Evolutionary conservation across 2,329 filamentous ascomycete genomes (phyloP).

Genomic region (Fusarium falciforme): DNA sequence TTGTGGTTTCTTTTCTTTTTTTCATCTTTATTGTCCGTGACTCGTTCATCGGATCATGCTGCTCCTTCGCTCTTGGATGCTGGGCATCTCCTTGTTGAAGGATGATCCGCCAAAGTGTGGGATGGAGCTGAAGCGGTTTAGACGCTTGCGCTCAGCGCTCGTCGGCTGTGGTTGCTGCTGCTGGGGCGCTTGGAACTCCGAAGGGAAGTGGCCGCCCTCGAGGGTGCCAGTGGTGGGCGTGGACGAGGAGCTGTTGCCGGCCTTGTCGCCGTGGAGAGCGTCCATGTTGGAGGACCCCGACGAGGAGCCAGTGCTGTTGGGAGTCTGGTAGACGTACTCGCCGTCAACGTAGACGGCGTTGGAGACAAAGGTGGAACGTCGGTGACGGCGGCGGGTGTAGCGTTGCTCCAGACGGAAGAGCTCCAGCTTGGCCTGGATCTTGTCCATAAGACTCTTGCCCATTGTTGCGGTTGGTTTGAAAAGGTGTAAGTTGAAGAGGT

Average conservation of each 20-base stretch:
- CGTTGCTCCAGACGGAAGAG: slow-evolving; percentile 95
- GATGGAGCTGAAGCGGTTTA: slow-evolving; percentile 68
- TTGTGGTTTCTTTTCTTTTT: slow-evolving; percentile 22
- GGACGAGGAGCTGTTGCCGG: slow-evolving; percentile 34
- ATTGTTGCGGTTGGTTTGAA: slow-evolving; percentile 48
- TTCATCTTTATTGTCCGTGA: slow-evolving; percentile 21
- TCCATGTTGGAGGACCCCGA: slow-evolving; percentile 55
- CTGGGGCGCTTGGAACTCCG: slow-evolving; percentile 22
- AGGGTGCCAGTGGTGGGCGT: slow-evolving; percentile 42
- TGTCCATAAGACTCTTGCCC: slow-evolving; percentile 66
- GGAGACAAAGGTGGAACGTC: slow-evolving; percentile 88
- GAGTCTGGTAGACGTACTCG: slow-evolving; percentile 87
- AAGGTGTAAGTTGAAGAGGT: not conserved
- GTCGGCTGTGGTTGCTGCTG: slow-evolving; percentile 27
- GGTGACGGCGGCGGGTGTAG: slow-evolving; percentile 88
- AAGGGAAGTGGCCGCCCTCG: slow-evolving; percentile 37
- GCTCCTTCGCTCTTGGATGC: slow-evolving; percentile 55
- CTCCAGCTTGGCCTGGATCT: slow-evolving; percentile 79
- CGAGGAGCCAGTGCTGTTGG: slow-evolving; percentile 68
- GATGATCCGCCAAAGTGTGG: slow-evolving; percentile 61
- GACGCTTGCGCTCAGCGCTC: slow-evolving; percentile 57
- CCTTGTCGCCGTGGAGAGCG: slow-evolving; percentile 52
- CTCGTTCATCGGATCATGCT: slow-evolving; percentile 52
- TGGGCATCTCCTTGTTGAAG: slow-evolving; percentile 48
- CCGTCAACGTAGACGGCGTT: slow-evolving; percentile 94